Percentiles rank a stretch among this genome's conserved stretches.
phyloP scores from a whole-genome alignment of 345 rosid species.

The Eucalyptus sp. region DNA sequence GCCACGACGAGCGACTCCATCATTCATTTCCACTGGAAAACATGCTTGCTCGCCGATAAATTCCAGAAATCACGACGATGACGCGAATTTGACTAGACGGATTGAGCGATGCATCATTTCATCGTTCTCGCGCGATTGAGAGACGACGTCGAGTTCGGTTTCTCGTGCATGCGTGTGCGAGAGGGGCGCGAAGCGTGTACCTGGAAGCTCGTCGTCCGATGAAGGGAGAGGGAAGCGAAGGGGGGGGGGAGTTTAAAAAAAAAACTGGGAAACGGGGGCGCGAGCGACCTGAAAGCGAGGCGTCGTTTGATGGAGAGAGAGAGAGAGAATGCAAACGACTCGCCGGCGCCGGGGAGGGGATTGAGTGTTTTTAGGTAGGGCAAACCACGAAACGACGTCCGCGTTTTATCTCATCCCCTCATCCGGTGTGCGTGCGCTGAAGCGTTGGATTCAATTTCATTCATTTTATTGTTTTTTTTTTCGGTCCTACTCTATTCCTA shows the following conservation, averaged over 20 bases:
- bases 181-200: not conserved
- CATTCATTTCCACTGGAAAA: not conserved
- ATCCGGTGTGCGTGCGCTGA: not conserved
- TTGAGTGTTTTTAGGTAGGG: not conserved
- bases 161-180: not conserved
- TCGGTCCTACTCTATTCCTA: accelerated
- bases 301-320: not conserved
- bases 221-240: not conserved
- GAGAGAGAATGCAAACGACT: not conserved
- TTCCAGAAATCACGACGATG: not conserved
- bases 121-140: not conserved
- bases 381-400: not conserved
- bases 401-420: not conserved
- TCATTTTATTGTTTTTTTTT: not conserved
- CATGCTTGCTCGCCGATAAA: not conserved
- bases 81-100: not conserved
- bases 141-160: not conserved
- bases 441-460: not conserved
- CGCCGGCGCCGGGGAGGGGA: not conserved
- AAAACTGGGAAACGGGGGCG: not conserved
- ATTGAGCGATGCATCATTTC: not conserved
- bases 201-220: not conserved
- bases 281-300: not conserved
- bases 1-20: not conserved
- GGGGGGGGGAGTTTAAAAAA: not conserved